Conservation (phyloP, 169 alveolate genomes). For the Plasmodium malariae region DNA sequence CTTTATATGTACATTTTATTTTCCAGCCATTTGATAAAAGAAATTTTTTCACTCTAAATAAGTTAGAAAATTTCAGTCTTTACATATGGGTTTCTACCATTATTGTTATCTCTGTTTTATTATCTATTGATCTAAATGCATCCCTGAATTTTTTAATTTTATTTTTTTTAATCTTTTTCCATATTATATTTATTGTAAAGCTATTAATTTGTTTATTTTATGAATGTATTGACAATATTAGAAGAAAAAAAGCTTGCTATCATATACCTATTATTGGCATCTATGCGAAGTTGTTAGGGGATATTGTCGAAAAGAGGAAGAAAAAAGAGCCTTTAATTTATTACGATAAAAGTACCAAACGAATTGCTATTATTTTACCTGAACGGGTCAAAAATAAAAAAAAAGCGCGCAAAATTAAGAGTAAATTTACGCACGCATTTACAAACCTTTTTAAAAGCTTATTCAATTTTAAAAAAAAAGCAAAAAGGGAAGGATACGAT, state of each 20-base stretch:
- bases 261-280: slow-evolving; percentile 77
- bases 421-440: neutral
- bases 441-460: slow-evolving; percentile 10
- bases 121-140: slow-evolving; percentile 67
- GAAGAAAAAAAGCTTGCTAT: slow-evolving; percentile 61
- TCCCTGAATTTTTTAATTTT: slow-evolving; percentile 64
- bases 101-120: slow-evolving; percentile 66
- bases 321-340: slow-evolving; percentile 80
- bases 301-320: slow-evolving; percentile 66
- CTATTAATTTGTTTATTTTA: slow-evolving; percentile 61
- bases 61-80: slow-evolving; percentile 40
- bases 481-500: neutral
- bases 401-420: slow-evolving; percentile 29
- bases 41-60: slow-evolving; percentile 73
- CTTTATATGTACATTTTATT: slow-evolving; percentile 83
- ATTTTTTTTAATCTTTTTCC: slow-evolving; percentile 39
- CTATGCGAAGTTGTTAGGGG: slow-evolving; percentile 48
- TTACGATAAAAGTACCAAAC: slow-evolving; percentile 73
- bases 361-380: slow-evolving; percentile 76
- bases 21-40: slow-evolving; percentile 89
- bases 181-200: slow-evolving; percentile 58
- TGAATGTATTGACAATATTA: slow-evolving; percentile 80
- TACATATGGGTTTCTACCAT: slow-evolving; percentile 70
- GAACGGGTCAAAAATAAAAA: slow-evolving; percentile 23
- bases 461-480: slow-evolving; percentile 46